Base-by-base conservation (phyloP, 768 basidiomycete genomes). In the Candolleomyces aberdarensis region DNA sequence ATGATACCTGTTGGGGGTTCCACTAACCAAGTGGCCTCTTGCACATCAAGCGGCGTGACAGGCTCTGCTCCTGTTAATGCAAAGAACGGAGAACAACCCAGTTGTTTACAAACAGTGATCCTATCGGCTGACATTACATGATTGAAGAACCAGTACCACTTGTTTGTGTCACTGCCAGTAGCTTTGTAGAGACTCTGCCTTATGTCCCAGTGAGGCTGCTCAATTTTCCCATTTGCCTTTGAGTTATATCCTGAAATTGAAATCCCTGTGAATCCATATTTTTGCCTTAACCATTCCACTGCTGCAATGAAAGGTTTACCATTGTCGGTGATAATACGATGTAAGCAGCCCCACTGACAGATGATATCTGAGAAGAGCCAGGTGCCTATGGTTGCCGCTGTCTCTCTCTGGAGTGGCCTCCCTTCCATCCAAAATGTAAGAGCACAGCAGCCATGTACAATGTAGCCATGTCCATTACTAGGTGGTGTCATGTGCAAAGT, bases 281-380 rank as follows among this genome's bases (percentile, higher is more conserved):
- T 69, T 32, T 66, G 29, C n/a, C 49, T 46, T 6, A 71, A 36
- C 60, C 63, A 68, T 2, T 50, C 50, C 3, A 68, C 36, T 0
- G 69, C 69, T 7, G 63, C 61, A 20, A 57, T 41, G 39, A 70
- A 69, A 0, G 64, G 58, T 8, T 47, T 36, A 0, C 70, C 69
- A 55, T 83, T 83, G 61, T 83, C 80, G 0, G 75, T 78, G 0
- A 81, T 71, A n/a, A 82, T 75, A 29, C 75, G 66, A 0, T 11
- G 20, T 0, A 78, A 20, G 15, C 72, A 68, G 1, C 78, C 80
- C 79, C 78, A 81, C 39, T 70, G 26, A 49, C 71, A 74, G 0
- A 75, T 62, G n/a, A n/a, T n/a, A n/a, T n/a, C n/a, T n/a, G n/a
- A n/a, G n/a, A n/a, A n/a, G n/a, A n/a, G n/a, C n/a, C 68, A 75